Conservation (phyloP, 176 grass and related monocot genomes). For the Areca catechu region DNA sequence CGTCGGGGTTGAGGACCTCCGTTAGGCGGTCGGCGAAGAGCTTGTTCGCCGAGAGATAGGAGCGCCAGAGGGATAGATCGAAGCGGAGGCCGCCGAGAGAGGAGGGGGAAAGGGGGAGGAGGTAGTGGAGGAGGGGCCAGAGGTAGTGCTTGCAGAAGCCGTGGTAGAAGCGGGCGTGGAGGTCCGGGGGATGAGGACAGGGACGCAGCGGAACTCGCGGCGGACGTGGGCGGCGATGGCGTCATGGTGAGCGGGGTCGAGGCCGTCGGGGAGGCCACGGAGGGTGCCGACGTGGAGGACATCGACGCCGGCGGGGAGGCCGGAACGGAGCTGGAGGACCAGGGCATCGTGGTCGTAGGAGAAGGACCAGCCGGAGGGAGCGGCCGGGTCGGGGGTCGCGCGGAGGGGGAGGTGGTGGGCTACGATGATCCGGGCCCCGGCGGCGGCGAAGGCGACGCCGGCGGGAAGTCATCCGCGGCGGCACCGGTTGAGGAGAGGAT, state of each 20-base stretch:
- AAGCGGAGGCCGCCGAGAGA: constrained; percentile 23
- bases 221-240: constrained; percentile 27
- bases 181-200: constrained; percentile 27
- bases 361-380: constrained; percentile 32
- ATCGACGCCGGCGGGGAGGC: constrained; percentile 5
- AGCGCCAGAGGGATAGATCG: constrained; percentile 22
- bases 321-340: constrained; percentile 36
- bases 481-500: neutral
- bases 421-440: constrained; percentile 43
- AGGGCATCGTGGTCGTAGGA: constrained; percentile 34
- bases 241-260: constrained; percentile 1
- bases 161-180: constrained; percentile 52
- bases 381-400: constrained; percentile 23
- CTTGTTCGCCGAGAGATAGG: constrained; percentile 41
- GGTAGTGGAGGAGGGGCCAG: constrained; percentile 43
- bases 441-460: neutral
- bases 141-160: constrained; percentile 51
- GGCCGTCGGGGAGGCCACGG: constrained; percentile 5
- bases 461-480: no score
- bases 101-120: constrained; percentile 25
- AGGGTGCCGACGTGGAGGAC: constrained; percentile 36
- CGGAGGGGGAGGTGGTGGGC: constrained; percentile 61
- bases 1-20: constrained; percentile 32
- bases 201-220: constrained; percentile 31
- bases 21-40: constrained; percentile 40